Percentiles rank a stretch among this genome's conserved stretches.
phyloP scores from a whole-genome alignment of 2,329 filamentous ascomycete genomes.

The Exophiala xenobiotica region DNA sequence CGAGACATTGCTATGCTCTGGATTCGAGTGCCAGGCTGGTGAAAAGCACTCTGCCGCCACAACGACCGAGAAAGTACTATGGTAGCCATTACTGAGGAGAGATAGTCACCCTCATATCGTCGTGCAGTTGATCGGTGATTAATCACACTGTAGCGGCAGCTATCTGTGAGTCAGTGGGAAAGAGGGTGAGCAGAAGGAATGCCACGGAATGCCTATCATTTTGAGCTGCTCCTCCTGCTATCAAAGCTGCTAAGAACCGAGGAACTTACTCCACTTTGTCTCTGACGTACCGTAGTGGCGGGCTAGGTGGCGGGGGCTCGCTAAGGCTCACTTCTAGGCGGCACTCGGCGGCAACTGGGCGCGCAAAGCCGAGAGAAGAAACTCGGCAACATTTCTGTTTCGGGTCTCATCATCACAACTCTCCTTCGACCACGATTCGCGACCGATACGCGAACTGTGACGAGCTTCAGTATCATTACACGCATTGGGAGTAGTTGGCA shows the following conservation, averaged over 20 bases:
- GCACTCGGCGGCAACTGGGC: too few species aligned
- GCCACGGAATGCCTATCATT: neutral
- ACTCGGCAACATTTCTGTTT: neutral
- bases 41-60: conserved; percentile 13
- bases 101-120: conserved; percentile 9
- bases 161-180: too few species aligned
- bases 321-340: too few species aligned
- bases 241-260: neutral
- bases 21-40: conserved; percentile 29
- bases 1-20: conserved; percentile 34
- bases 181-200: neutral
- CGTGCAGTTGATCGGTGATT: too few species aligned
- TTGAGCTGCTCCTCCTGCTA: neutral
- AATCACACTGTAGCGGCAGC: too few species aligned
- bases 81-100: conserved; percentile 4
- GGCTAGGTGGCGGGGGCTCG: too few species aligned
- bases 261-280: conserved; percentile 5
- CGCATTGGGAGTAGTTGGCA: too few species aligned
- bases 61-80: conserved; percentile 4
- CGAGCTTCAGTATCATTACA: too few species aligned
- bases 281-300: neutral
- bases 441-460: neutral
- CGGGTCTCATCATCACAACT: too few species aligned
- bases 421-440: too few species aligned
- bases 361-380: too few species aligned